Conservation (phyloP, 2,329 filamentous ascomycete genomes). For the Penicillium decumbens region DNA sequence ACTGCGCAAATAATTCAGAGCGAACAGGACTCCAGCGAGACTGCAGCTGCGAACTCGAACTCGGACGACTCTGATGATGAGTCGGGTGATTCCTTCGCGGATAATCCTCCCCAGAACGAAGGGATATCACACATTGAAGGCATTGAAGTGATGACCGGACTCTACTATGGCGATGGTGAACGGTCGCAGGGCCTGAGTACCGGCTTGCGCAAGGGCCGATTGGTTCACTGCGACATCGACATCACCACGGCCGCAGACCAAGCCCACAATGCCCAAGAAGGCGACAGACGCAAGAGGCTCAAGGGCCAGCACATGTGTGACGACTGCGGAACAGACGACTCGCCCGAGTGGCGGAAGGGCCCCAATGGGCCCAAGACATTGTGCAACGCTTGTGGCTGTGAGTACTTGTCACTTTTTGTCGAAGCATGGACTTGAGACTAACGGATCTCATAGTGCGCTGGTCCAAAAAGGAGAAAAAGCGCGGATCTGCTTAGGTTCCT, state of each 20-base stretch:
- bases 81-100: constrained; percentile 69
- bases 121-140: constrained; percentile 72
- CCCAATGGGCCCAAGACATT: constrained; percentile 89
- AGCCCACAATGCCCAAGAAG: constrained; percentile 49
- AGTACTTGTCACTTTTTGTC: constrained; percentile 27
- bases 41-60: constrained; percentile 29
- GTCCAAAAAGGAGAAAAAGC: constrained; percentile 74
- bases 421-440: not conserved
- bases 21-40: constrained; percentile 34
- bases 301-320: constrained; percentile 95
- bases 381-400: constrained; percentile 90
- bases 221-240: constrained; percentile 80
- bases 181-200: constrained; percentile 83
- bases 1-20: constrained; percentile 17
- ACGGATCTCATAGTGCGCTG: constrained; percentile 47
- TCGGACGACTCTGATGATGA: constrained; percentile 39
- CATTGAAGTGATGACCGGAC: constrained; percentile 87
- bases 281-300: constrained; percentile 79
- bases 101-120: constrained; percentile 81
- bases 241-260: constrained; percentile 73
- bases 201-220: constrained; percentile 70
- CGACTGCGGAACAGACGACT: constrained; percentile 90
- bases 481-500: constrained; percentile 21
- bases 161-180: constrained; percentile 84
- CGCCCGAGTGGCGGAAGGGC: constrained; percentile 93